Percentiles rank a stretch among this genome's conserved stretches.
Evolutionary conservation across 148 eudicot species (phyloP).

Genomic region (Bassia scoparia): DNA sequence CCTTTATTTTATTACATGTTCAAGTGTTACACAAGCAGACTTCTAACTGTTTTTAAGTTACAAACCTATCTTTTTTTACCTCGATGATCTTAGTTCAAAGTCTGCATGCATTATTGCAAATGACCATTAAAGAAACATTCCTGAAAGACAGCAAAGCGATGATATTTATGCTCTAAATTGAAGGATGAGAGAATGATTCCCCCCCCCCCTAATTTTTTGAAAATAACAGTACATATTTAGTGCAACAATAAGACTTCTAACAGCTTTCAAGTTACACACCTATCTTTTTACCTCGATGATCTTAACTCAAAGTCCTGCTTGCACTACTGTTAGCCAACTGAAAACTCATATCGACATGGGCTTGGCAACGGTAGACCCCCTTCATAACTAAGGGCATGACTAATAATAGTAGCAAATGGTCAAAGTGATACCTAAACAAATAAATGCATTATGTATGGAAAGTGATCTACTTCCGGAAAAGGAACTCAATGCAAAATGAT

Average conservation of each 20-base stretch:
- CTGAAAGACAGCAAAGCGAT: no score
- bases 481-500: not conserved
- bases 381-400: not conserved
- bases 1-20: no score
- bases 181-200: constrained; percentile 7
- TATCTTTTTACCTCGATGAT: not conserved
- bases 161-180: constrained; percentile 7
- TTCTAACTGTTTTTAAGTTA: constrained; percentile 1
- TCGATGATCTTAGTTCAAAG: not conserved
- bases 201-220: not conserved
- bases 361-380: constrained; percentile 2
- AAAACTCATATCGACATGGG: not conserved
- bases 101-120: not conserved
- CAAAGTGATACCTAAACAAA: not conserved
- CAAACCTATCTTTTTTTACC: not conserved
- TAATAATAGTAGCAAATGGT: constrained; percentile 6
- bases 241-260: constrained; percentile 3
- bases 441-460: not conserved
- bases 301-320: not conserved
- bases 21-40: not conserved
- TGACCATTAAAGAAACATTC: no score
- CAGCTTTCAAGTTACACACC: not conserved
- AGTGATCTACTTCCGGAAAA: not conserved
- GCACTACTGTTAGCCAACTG: not conserved
- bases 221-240: not conserved